phyloP scores from a whole-genome alignment of 2,329 filamentous ascomycete species.

The Xylariaceae sp. region DNA sequence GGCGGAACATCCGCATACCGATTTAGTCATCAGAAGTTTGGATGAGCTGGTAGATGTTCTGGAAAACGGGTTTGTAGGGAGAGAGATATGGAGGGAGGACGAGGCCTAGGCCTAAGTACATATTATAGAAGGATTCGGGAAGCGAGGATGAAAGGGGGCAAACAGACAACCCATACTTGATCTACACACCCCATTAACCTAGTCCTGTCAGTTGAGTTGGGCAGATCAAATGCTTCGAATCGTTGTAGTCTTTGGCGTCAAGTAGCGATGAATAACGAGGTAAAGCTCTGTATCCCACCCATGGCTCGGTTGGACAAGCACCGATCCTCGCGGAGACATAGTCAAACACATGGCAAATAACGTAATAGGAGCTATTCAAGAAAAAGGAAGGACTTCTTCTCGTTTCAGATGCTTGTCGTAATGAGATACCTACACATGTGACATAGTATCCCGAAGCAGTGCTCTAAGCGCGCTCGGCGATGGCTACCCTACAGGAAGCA shows the following conservation, averaged over 20 bases:
- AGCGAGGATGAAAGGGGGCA: neutral
- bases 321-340: neutral
- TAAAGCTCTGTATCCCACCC: neutral
- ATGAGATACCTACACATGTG: too few species aligned
- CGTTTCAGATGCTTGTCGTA: neutral
- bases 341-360: neutral
- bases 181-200: neutral
- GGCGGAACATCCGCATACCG: constrained; percentile 68
- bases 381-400: neutral
- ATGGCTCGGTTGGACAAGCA: neutral
- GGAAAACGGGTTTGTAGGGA: constrained; percentile 67
- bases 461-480: constrained; percentile 14
- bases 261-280: neutral
- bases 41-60: constrained; percentile 74
- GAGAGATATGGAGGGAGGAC: constrained; percentile 24
- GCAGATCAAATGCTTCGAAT: neutral
- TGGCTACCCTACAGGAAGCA: constrained; percentile 17
- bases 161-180: neutral
- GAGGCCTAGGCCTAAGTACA: neutral
- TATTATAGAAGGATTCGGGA: neutral
- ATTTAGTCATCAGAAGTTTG: constrained; percentile 65
- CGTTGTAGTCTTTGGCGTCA: too few species aligned
- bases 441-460: neutral
- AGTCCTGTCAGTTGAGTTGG: neutral
- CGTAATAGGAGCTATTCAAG: neutral